Conservation (phyloP, 208 protist species). For the Crithidia expoeki region DNA sequence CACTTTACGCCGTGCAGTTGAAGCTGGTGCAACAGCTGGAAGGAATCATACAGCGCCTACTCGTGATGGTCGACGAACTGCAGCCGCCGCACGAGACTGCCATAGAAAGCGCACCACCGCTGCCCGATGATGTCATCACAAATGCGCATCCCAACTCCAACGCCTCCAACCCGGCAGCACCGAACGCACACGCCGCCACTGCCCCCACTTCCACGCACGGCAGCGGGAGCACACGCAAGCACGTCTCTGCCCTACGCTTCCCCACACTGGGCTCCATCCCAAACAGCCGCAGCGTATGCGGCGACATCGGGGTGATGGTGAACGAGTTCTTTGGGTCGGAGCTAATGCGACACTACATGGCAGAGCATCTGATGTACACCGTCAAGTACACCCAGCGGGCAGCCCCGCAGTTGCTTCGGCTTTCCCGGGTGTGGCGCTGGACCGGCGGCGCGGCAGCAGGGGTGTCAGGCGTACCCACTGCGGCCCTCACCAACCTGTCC, state of each 20-base stretch:
- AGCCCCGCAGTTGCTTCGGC: slow-evolving; percentile 54
- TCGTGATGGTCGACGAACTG: slow-evolving; percentile 43
- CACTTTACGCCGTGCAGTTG: slow-evolving; percentile 53
- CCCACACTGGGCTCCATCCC: neutral
- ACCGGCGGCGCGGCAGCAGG: slow-evolving; percentile 6
- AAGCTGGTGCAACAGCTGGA: slow-evolving; percentile 55
- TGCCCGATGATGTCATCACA: neutral
- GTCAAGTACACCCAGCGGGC: slow-evolving; percentile 67
- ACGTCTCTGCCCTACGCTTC: slow-evolving; percentile 12
- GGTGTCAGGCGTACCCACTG: neutral
- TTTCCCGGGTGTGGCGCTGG: slow-evolving; percentile 62
- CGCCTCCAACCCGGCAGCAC: neutral
- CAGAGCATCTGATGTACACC: slow-evolving; percentile 84
- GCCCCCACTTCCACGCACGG: neutral
- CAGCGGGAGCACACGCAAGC: slow-evolving; percentile 6
- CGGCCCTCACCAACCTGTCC: slow-evolving; percentile 18
- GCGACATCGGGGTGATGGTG: slow-evolving; percentile 42
- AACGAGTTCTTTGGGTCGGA: slow-evolving; percentile 44
- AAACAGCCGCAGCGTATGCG: slow-evolving; percentile 20
- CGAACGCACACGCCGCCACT: neutral
- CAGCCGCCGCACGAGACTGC: slow-evolving; percentile 17
- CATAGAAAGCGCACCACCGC: neutral
- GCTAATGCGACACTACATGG: slow-evolving; percentile 64
- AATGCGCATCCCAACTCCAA: neutral
- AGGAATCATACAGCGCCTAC: slow-evolving; percentile 32